These are phyloP conservation scores for Wickerhamomyces hampshirensis DNA, from an alignment of 805 yeast species.

Conservation along the genomic window DNA sequence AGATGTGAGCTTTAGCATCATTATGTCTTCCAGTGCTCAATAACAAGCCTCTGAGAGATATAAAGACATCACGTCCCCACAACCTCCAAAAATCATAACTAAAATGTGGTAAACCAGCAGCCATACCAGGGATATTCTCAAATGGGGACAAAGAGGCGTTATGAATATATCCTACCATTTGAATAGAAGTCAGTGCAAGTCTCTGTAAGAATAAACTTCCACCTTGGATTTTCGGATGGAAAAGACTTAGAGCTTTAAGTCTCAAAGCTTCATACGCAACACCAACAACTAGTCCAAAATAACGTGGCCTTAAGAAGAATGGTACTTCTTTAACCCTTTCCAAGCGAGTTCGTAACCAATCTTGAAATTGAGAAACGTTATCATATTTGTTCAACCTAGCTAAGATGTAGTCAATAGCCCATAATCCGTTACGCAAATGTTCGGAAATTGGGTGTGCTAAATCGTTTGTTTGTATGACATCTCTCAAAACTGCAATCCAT, in stretches of 20 bases:
- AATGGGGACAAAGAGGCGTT: slow-evolving; percentile 73
- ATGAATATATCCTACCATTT: slow-evolving; percentile 73
- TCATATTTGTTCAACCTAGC: slow-evolving; percentile 57
- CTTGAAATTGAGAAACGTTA: slow-evolving; percentile 49
- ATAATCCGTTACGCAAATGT: slow-evolving; percentile 74
- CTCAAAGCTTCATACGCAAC: slow-evolving; percentile 81
- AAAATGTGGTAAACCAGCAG: slow-evolving; percentile 96
- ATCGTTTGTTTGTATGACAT: slow-evolving; percentile 63
- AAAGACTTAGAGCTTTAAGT: slow-evolving; percentile 53
- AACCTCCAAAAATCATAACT: slow-evolving; percentile 90
- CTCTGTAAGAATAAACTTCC: slow-evolving; percentile 75
- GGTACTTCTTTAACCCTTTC: slow-evolving; percentile 65
- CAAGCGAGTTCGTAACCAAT: slow-evolving; percentile 67
- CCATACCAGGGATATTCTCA: slow-evolving; percentile 64
- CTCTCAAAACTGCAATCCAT: slow-evolving; percentile 68
- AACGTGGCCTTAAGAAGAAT: slow-evolving; percentile 77
- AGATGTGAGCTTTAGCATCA: slow-evolving; percentile 75
- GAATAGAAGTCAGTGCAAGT: slow-evolving; percentile 76
- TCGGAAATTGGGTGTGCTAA: slow-evolving; percentile 80
- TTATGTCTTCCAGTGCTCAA: slow-evolving; percentile 73
- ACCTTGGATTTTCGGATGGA: slow-evolving; percentile 48
- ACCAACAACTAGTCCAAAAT: slow-evolving; percentile 79
- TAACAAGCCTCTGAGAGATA: slow-evolving; percentile 77
- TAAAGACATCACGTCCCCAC: slow-evolving; percentile 97
- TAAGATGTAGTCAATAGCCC: slow-evolving; percentile 83